Evolutionary conservation across 2,329 filamentous ascomycete species (phyloP), one percentile per base, ranked within the genome.

Genomic region (Aureobasidium sp.): DNA sequence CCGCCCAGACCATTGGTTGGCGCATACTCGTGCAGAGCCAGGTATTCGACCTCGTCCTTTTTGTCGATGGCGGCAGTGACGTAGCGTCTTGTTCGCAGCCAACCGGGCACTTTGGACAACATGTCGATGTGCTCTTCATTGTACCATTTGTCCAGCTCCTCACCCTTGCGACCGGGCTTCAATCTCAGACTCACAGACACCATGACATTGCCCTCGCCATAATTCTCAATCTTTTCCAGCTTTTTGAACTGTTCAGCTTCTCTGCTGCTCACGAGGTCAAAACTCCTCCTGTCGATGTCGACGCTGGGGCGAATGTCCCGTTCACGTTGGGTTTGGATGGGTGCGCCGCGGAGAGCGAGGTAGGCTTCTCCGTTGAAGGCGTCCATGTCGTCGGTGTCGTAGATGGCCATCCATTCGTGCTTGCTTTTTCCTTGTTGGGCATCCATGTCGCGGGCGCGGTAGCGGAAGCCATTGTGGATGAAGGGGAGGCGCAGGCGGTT

Each of bases 391-490:
- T 84, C 86, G 66, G 94, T 84, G 73, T 96, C 90, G 79, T 96
- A 96, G 62, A 87, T 77, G 36, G 91, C 91, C 72, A 93, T 84
- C 79, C 86, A 96, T 66, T 85, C 82, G 1, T 89, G 90, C 65
- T 79, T 72, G 66, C 77, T 71, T 58, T 78, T 74, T 68, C 65
- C 72, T 71, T 62, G 65, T 71, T 62, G 65, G 14, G 57, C 63
- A 8, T 22, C 4, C 55, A 78, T 76, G 72, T 93, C 89, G 17
- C 77, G 82, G 9, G 89, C 87, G 29, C 80, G 82, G 76, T 91
- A 96, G 47, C 91, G 87, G 68, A 94, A 87, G 63, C 91, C 91
- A 73, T 90, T 94, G 67, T 77, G 72, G 71, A 92, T 86, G 68
- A 88, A 86, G 4, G 89, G 84, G 15, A 95, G 77, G 53, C 90